Base-by-base conservation (phyloP, 163 green algal species). In the Chloromonas sp. region DNA sequence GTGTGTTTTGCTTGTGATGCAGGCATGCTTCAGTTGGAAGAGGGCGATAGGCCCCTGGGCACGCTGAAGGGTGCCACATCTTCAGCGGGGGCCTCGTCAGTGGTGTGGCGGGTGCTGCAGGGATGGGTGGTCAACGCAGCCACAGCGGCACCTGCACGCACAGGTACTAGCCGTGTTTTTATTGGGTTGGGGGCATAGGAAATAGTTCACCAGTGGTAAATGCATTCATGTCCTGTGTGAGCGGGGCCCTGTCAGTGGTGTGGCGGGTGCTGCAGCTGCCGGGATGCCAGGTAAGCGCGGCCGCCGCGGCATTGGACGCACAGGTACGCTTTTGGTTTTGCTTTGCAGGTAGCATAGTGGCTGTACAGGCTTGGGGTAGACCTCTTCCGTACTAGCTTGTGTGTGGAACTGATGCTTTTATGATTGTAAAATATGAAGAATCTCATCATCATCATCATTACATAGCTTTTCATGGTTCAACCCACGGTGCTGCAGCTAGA, bases 71-170 rank as follows among this genome's bases (percentile, higher is more conserved):
- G 58, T 3, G 3, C 58, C 14, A 57, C 8, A 3, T 61, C 79
- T 11, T 81, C 60, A 82, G 1, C 58, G 1, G 61, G 11, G 60
- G 83, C 83, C 0, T 79, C 71, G 58, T 8, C 81, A 8, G 86
- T 74, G 66, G 66, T 86, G 13, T 91, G 88, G 88, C 71, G 76
- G 79, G 84, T 84, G 76, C 85, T 88, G 8, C 82, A 84, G 1
- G 2, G 79, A 1, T 90, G 86, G 86, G 86, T 91, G n/a, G 57
- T 66, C 2, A 70, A 71, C 61, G 88, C 86, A 58, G 88, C 84
- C 1, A 57, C 58, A 0, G 77, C 84, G 1, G 86, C 88, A 11
- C 88, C 88, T 5, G 66, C 83, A 15, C 80, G 79, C 58, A 90
- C 88, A 0, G 66, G 66, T 74, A 11, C 5, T 5, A 5, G 66